phyloP scores from a whole-genome alignment of 331 rosid genomes.

The Prunus yedoensis region DNA sequence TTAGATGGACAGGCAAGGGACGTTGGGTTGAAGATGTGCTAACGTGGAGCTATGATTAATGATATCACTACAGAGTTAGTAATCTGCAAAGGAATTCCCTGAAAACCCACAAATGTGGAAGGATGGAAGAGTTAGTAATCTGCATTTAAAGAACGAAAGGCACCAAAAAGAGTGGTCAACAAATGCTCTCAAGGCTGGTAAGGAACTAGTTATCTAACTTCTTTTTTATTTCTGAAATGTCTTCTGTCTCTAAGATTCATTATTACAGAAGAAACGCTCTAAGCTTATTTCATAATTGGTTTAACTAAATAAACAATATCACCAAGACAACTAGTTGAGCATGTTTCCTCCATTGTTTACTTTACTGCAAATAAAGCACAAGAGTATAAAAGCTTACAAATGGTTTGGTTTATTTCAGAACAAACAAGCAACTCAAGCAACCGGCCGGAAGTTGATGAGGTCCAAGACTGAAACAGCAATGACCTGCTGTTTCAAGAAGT shows the following conservation, averaged over 20 bases:
- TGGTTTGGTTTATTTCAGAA: conserved; percentile 22
- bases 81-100: no score
- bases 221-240: no score
- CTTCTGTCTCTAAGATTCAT: neutral
- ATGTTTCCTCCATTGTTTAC: neutral
- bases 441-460: no score
- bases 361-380: neutral
- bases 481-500: no score
- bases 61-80: neutral
- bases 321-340: neutral
- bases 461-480: no score
- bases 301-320: no score
- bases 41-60: neutral
- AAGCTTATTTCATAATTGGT: neutral
- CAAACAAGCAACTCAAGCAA: neutral
- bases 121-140: no score
- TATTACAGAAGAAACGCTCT: neutral
- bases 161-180: no score
- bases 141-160: no score
- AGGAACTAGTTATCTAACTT: no score
- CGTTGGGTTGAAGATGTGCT: neutral
- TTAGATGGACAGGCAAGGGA: neutral
- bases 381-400: neutral
- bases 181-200: no score
- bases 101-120: no score